Base-by-base conservation (phyloP, 208 protist genomes). In the Leishmania mexicana region DNA sequence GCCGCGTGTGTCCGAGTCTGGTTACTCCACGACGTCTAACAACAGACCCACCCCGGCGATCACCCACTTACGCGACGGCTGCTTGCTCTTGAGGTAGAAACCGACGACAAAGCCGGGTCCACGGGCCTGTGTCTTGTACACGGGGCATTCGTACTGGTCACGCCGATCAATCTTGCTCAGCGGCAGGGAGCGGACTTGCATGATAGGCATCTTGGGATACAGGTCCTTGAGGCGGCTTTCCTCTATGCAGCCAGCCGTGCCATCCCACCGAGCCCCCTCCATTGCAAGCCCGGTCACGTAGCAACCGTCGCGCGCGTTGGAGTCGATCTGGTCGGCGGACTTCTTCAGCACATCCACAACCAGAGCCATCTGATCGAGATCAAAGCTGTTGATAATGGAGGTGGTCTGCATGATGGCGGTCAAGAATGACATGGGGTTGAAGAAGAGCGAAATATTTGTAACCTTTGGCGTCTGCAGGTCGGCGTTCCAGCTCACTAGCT, bases 341-440 rank as follows among this genome's bases (percentile, higher is more conserved):
- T 99, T 99, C 93, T 99, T 99, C 62, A 98, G 88, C 11, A 99
- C 95, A 88, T 99, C 97, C 70, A 97, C 89, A 53, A 98, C 96
- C 28, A 99, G 86, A 21, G 97, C 85, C 97, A 99, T 99, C 86
- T 98, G 95, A 89, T 99, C 99, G 19, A 99, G 93, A 74, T 99
- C 97, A 85, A 98, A 99, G 82, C 96, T 96, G 94, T 99, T 99
- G 76, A 97, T 94, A 81, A 99, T 98, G 6, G 99, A 99, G 10
- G 98, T 99, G 11, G 95, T 97, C 88, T 99, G 99, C 97, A 99
- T 99, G 75, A 99, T 99, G 79, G 99, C 98, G 35, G 99, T 99
- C 13, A 99, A 87, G 93, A 99, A 99, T 11, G 99, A 99, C 97
- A 99, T 99, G 54, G 99, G 99, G 89, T 99, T 99, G 91, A 99